phyloP scores from a whole-genome alignment of 768 basidiomycete genomes.

The Tylopilus sp. region DNA sequence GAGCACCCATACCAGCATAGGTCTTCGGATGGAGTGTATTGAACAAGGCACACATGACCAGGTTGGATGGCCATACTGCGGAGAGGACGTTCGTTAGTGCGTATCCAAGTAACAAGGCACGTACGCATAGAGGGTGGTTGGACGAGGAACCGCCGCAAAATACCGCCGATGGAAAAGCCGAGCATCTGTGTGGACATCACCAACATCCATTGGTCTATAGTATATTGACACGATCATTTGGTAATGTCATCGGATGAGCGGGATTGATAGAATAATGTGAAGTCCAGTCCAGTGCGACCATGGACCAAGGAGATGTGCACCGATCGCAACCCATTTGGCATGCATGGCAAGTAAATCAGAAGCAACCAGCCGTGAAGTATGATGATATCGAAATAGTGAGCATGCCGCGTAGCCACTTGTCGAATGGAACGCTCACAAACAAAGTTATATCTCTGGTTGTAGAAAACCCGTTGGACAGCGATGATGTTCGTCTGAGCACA shows the following conservation, averaged over 20 bases:
- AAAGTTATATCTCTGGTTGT: slow-evolving; percentile 56
- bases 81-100: slow-evolving; percentile 29
- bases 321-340: background rate
- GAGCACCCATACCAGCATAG: slow-evolving; percentile 41
- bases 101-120: slow-evolving; percentile 5
- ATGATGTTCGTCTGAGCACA: slow-evolving; percentile 56
- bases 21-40: slow-evolving; percentile 67
- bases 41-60: slow-evolving; percentile 68
- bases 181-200: slow-evolving; percentile 73
- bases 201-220: slow-evolving; percentile 54
- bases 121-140: slow-evolving; percentile 62
- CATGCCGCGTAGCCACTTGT: background rate
- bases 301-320: too few relatives aligned
- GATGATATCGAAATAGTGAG: slow-evolving; percentile 1
- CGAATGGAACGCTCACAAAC: slow-evolving; percentile 31
- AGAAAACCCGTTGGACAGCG: slow-evolving; percentile 70
- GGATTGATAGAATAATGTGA: too few relatives aligned
- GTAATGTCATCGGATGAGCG: background rate
- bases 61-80: slow-evolving; percentile 69
- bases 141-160: slow-evolving; percentile 60
- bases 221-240: background rate
- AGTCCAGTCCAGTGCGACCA: too few relatives aligned
- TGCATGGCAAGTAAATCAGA: too few relatives aligned
- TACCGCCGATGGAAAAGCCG: slow-evolving; percentile 59
- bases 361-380: too few relatives aligned